A percentile compares a stretch with the other conserved stretches of the same genome.
Conservation (phyloP, 441 rosid genomes). For the Pelargonium hybrid region DNA sequence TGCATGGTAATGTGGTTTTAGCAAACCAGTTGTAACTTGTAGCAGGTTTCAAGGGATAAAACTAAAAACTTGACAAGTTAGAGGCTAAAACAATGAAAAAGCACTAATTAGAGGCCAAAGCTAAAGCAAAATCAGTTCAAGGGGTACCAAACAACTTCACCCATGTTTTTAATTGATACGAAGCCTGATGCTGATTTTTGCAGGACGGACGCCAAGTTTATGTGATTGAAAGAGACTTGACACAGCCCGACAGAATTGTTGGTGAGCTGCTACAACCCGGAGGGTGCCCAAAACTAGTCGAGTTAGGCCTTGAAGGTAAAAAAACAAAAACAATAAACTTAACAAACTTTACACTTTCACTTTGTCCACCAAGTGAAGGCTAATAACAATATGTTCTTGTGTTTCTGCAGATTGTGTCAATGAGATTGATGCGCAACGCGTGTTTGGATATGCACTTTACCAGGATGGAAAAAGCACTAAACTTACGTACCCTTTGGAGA, state of each 20-base stretch:
- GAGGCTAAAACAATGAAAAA: background rate
- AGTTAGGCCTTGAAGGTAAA: constrained; percentile 3
- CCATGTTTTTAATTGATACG: too few relatives aligned
- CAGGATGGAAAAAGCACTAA: background rate
- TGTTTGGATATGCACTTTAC: background rate
- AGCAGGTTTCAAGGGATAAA: too few relatives aligned
- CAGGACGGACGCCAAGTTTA: constrained; percentile 4
- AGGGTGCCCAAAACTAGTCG: background rate
- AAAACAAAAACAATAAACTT: background rate
- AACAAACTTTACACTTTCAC: background rate
- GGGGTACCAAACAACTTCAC: too few relatives aligned
- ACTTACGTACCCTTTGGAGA: background rate
- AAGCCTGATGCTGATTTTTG: background rate
- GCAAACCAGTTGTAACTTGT: too few relatives aligned
- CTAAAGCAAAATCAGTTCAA: too few relatives aligned
- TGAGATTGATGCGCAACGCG: background rate
- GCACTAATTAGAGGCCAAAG: too few relatives aligned
- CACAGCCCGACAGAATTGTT: background rate
- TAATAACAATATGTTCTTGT: background rate
- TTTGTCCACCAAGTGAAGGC: background rate
- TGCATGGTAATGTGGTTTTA: too few relatives aligned
- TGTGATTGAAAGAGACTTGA: constrained; percentile 7
- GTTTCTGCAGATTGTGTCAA: background rate
- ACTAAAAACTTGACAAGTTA: too few relatives aligned
- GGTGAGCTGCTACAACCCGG: constrained; percentile 6